These are phyloP conservation scores for Colletotrichum camelliae DNA, from an alignment of 2,329 filamentous ascomycete species.

Conservation along the genomic window DNA sequence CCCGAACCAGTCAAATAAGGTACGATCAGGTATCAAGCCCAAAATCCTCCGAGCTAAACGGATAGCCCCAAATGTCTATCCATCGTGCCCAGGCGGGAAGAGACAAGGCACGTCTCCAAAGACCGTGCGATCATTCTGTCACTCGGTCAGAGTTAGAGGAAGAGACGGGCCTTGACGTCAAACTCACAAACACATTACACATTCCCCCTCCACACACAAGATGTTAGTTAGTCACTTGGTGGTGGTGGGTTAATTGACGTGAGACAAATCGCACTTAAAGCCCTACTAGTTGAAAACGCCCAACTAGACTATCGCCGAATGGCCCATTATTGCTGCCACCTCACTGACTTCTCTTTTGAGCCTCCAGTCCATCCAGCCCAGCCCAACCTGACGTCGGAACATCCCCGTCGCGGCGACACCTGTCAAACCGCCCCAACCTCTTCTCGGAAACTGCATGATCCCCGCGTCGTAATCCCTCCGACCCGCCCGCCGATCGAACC, in stretches of 20 bases:
- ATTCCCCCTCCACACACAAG: background rate
- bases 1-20: background rate
- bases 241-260: background rate
- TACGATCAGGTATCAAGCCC: background rate
- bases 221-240: background rate
- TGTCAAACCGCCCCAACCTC: background rate
- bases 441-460: conserved; percentile 9
- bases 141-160: background rate
- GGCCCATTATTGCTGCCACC: background rate
- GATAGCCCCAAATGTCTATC: background rate
- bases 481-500: background rate
- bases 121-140: background rate
- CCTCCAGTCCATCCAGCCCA: background rate
- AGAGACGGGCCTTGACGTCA: background rate
- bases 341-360: background rate
- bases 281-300: background rate
- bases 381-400: background rate
- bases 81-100: background rate
- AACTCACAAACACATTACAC: background rate
- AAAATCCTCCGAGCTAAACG: no score
- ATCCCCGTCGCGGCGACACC: conserved; percentile 1
- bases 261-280: background rate
- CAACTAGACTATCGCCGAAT: background rate
- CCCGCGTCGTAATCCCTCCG: conserved; percentile 6
- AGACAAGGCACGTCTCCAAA: background rate